Base-by-base conservation (phyloP, 345 rosid genomes). In the Mallotus nudiflorus region DNA sequence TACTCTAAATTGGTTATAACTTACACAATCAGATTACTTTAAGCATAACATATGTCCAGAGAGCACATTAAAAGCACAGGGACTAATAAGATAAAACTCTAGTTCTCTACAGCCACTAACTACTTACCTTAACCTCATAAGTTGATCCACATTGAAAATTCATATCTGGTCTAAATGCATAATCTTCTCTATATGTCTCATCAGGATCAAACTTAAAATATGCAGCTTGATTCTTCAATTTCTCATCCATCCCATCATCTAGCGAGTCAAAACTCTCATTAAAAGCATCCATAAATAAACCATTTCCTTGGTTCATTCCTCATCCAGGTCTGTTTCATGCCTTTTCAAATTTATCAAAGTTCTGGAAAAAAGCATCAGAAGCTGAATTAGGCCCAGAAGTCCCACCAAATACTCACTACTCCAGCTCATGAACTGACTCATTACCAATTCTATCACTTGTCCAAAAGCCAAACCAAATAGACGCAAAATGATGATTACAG, bases 231-330 rank as follows among this genome's bases (percentile, higher is more conserved):
- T 80, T 61, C 79, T 76, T 73, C 71, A 89, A 67, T 76, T 82
- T 79, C 7, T 70, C 84, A 73, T 82, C 84, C 71, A 87, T 68
- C 18, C 87, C 87, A 78, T 90, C 88, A 0, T 80, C n/a, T 67
- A 76, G 22, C 2, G 75, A 19, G 72, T 53, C 42, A 67, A 66
- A 42, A 61, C 62, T 46, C 11, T 62, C 75, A 29, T 52, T 65
- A 1, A 51, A 18, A 20, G 15, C 76, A 48, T 52, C 74, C 59
- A 45, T 10, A 52, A 1, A 50, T 24, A 28, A 54, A 54, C 56
- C 11, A 50, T 42, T 33, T 50, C 49, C 57, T 29, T 55, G 53
- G 39, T 65, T 58, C 65, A 6, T 35, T 40, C 60, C 4, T 0
- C 31, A 19, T 9, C 59, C 37, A 51, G 28, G 19, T 19, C 37